Percentiles rank a stretch among this genome's conserved stretches.
Evolutionary conservation across 2,329 filamentous ascomycete genomes (phyloP).

Genomic region (Cytospora paraplurivora): DNA sequence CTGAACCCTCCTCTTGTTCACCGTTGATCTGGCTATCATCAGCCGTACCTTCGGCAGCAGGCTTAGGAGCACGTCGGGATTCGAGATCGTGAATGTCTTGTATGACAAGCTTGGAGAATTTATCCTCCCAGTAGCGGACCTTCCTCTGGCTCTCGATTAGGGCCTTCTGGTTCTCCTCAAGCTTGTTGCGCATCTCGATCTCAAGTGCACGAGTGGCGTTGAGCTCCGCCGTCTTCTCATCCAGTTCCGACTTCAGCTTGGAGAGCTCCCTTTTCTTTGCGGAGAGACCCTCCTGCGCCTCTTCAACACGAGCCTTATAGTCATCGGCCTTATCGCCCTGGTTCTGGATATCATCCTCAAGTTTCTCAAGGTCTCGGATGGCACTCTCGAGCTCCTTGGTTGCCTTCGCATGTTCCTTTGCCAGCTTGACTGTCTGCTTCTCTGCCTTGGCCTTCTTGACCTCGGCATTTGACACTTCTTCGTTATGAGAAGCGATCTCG

Average conservation of each 20-base stretch:
- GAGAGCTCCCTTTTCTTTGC: slow-evolving; percentile 80
- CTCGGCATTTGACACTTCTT: slow-evolving; percentile 83
- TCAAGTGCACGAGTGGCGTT: slow-evolving; percentile 88
- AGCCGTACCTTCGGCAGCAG: slow-evolving; percentile 33
- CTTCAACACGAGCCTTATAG: slow-evolving; percentile 72
- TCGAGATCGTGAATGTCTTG: slow-evolving; percentile 77
- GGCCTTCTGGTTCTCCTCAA: slow-evolving; percentile 93
- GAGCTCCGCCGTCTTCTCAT: slow-evolving; percentile 81
- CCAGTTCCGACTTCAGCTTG: slow-evolving; percentile 79
- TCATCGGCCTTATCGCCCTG: slow-evolving; percentile 76
- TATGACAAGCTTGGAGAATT: slow-evolving; percentile 78
- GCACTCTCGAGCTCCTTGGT: slow-evolving; percentile 76
- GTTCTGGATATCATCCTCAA: slow-evolving; percentile 76
- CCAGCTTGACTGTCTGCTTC: slow-evolving; percentile 85
- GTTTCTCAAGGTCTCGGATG: slow-evolving; percentile 70
- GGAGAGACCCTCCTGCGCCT: slow-evolving; percentile 77
- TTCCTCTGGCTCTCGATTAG: slow-evolving; percentile 84
- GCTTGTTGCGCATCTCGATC: slow-evolving; percentile 98
- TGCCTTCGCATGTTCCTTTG: slow-evolving; percentile 79
- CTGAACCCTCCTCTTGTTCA: slow-evolving; percentile 31
- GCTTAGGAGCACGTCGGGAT: slow-evolving; percentile 40
- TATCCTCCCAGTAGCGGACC: slow-evolving; percentile 84
- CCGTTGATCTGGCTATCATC: slow-evolving; percentile 34
- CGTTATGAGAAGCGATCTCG: slow-evolving; percentile 77
- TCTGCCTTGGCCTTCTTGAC: slow-evolving; percentile 89